phyloP scores from a whole-genome alignment of 495 filamentous ascomycete genomes.

The Penicillium paxilli region DNA sequence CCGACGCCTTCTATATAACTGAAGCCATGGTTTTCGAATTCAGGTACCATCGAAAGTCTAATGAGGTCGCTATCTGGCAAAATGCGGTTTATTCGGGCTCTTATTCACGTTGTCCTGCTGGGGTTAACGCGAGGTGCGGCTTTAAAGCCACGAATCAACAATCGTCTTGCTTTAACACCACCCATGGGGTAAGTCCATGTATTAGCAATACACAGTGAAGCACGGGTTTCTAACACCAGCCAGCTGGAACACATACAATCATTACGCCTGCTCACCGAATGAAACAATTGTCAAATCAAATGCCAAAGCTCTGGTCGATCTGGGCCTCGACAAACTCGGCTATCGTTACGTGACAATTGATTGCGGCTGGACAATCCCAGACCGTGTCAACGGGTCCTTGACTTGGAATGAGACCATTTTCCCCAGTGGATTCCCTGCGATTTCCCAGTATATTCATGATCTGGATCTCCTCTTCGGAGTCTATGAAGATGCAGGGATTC shows the following conservation, averaged over 20 bases:
- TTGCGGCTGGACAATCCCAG: slow-evolving; percentile 53
- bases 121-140: not conserved
- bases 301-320: slow-evolving; percentile 54
- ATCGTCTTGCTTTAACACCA: slow-evolving; percentile 30
- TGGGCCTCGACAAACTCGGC: slow-evolving; percentile 49
- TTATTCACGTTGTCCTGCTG: not conserved
- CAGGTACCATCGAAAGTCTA: not conserved
- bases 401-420: slow-evolving; percentile 57
- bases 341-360: slow-evolving; percentile 58
- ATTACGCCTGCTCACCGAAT: slow-evolving; percentile 50
- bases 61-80: not conserved
- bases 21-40: no score
- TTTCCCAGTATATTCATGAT: slow-evolving; percentile 51
- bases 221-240: not conserved
- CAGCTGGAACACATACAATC: slow-evolving; percentile 59
- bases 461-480: slow-evolving; percentile 54
- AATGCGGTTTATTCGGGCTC: not conserved
- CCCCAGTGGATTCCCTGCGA: slow-evolving; percentile 47
- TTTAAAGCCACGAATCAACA: slow-evolving; percentile 16
- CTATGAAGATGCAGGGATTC: slow-evolving; percentile 52
- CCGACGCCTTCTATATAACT: not conserved
- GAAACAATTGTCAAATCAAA: slow-evolving; percentile 51
- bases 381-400: slow-evolving; percentile 45
- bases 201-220: not conserved
- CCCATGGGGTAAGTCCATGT: slow-evolving; percentile 32